Conservation (phyloP, 331 rosid species). For the Quercus tomentella region DNA sequence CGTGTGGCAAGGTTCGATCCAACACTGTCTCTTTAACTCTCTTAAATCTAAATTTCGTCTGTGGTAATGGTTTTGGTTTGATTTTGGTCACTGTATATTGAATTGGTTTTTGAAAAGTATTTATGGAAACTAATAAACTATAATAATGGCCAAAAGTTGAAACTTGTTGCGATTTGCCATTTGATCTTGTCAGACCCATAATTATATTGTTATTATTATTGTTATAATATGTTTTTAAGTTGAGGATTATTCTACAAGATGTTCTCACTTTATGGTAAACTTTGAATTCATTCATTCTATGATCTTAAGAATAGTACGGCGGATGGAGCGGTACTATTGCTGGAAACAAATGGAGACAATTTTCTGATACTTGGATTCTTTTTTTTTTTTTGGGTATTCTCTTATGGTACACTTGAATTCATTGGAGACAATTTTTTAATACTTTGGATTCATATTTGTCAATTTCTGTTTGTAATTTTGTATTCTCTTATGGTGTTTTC, state of each 20-base stretch:
- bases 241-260: background rate
- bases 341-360: background rate
- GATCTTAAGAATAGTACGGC: background rate
- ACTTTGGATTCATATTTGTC: background rate
- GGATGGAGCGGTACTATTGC: background rate
- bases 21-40: no score
- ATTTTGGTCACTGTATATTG: background rate
- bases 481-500: background rate
- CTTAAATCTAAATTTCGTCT: no score
- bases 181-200: background rate
- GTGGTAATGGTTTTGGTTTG: background rate
- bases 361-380: background rate
- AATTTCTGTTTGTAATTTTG: background rate
- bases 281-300: background rate
- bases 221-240: background rate
- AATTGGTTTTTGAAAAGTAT: background rate
- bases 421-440: background rate
- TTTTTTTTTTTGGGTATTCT: background rate
- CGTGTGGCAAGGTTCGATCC: no score
- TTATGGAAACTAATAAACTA: no score
- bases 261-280: background rate
- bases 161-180: background rate
- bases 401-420: background rate
- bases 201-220: background rate
- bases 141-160: no score